Evolutionary conservation across 805 yeast genomes (phyloP), one percentile per base, ranked within the genome.

Genomic region (Wickerhamiella brachini): DNA sequence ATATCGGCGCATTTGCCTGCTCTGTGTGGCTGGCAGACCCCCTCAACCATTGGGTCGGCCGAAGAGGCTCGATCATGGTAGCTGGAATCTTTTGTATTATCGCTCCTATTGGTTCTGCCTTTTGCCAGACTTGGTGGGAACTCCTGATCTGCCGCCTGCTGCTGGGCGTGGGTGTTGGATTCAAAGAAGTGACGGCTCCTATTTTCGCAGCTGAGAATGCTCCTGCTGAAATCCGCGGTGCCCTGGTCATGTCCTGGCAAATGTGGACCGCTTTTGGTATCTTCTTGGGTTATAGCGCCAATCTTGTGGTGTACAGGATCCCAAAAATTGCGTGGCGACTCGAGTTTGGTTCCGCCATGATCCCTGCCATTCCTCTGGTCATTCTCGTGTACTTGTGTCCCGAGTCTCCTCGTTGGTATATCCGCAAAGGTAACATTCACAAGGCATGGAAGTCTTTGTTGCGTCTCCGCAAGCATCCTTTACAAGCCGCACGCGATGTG

Each of bases 201-300:
- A 78, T 81, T n/a, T 78, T 76, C 56, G 73, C 79, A 31, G 81
- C 83, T 20, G 84, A 79, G 60, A 74, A 79, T 60, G 60, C 78
- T 9, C 83, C 83, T 2, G 74, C 77, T 15, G 64, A 65, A 15
- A 73, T 76, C 44, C 70, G 85, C 61, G 86, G 86, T 49, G 76
- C 83, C 1, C 67, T 81, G 51, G 79, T 79, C 49, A 78, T 80
- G 82, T 69, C 77, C 66, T 80, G 85, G 84, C 85, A 81, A 65
- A 78, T 79, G 60, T 80, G 80, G 71, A 79, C 83, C n/a, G 85
- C 85, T 2, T 76, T 79, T 49, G 86, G 86, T 54, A 79, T 81
- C 56, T 76, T 78, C 77, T 69, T 80, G 57, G 85, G 85, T 23
- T 77, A 77, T 55, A 77, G 79, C 34, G 71, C 80, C 17, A 71